Evolutionary conservation across 83 land plant genomes (phyloP), one percentile per base, ranked within the genome.

Genomic region (Diphasiastrum complanatum): DNA sequence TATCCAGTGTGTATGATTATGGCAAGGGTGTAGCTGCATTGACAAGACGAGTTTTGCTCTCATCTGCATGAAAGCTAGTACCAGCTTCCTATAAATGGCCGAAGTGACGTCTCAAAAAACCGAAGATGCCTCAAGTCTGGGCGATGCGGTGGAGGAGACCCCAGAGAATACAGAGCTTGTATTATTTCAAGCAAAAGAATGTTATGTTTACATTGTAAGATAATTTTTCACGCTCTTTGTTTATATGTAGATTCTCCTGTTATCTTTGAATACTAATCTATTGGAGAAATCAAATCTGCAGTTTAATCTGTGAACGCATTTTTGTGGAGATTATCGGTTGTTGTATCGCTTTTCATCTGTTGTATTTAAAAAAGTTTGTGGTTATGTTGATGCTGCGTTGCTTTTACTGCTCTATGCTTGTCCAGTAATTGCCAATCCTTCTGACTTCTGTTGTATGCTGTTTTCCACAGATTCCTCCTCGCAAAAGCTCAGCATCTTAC

Each of bases 141-240:
- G n/a, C n/a, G n/a, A n/a, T n/a, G n/a, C n/a, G n/a, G n/a, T n/a
- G n/a, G n/a, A n/a, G n/a, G n/a, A n/a, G n/a, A n/a, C n/a, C n/a
- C n/a, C 65, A 1, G 93, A 84, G 36, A 76, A 83, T 28, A 48
- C 85, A 25, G 97, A 91, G 61, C 68, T 91, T 19, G 71, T 91
- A 50, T 79, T 87, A 45, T 91, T 91, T 64, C 85, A 87, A 62
- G 90, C 77, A 51, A 69, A 78, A 30, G 97, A 87, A 65, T 91
- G 95, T 68, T 91, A 91, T 34, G 97, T 91, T 18, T 91, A 87
- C 50, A 33, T 91, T 78, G 97, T 91, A 75, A 53, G 69, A 27
- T 33, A 0, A 32, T 33, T 47, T 5, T 30, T 31, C 37, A 24
- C 27, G 4, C 1, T 20, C 31, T 37, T 28, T 46, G 8, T 10